phyloP scores from a whole-genome alignment of 73 alveolate species.

The Blepharisma japonicum region DNA sequence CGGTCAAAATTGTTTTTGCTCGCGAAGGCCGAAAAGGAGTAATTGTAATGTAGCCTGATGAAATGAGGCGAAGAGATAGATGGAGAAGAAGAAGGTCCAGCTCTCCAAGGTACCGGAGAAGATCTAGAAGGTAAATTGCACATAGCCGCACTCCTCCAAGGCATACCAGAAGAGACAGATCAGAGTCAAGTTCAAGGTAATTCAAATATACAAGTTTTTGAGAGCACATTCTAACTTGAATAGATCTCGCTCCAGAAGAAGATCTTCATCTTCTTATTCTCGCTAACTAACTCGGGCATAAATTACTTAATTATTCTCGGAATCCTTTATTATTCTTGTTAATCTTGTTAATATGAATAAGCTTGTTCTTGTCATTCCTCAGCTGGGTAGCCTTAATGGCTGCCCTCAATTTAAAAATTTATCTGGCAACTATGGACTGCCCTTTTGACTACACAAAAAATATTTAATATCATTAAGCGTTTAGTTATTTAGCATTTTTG shows the following conservation, averaged over 20 bases:
- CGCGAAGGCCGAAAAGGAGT: slow-evolving; percentile 30
- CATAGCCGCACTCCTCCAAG: slow-evolving; percentile 28
- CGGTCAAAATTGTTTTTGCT: slow-evolving; percentile 25
- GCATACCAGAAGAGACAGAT: neutral
- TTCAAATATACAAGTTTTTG: neutral
- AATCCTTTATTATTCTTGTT: too few relatives aligned
- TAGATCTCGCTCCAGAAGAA: slow-evolving; percentile 6
- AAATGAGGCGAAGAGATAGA: slow-evolving; percentile 30
- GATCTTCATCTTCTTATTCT: slow-evolving; percentile 20
- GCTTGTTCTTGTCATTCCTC: too few relatives aligned
- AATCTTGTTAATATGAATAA: too few relatives aligned
- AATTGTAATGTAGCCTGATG: slow-evolving; percentile 22
- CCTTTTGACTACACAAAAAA: too few relatives aligned
- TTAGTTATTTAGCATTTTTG: too few relatives aligned
- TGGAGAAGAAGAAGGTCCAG: slow-evolving; percentile 12
- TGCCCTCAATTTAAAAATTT: too few relatives aligned
- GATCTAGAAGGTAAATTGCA: slow-evolving; percentile 11
- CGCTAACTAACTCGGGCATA: too few relatives aligned
- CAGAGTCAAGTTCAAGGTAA: slow-evolving; percentile 30
- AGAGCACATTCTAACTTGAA: slow-evolving; percentile 19
- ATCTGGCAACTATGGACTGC: too few relatives aligned
- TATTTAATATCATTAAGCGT: too few relatives aligned
- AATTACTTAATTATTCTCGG: too few relatives aligned
- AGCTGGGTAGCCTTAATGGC: too few relatives aligned
- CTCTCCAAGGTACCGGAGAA: slow-evolving; percentile 1